Evolutionary conservation across 441 rosid species (phyloP), one percentile per base, ranked within the genome.

Genomic region (Populus hybrid): DNA sequence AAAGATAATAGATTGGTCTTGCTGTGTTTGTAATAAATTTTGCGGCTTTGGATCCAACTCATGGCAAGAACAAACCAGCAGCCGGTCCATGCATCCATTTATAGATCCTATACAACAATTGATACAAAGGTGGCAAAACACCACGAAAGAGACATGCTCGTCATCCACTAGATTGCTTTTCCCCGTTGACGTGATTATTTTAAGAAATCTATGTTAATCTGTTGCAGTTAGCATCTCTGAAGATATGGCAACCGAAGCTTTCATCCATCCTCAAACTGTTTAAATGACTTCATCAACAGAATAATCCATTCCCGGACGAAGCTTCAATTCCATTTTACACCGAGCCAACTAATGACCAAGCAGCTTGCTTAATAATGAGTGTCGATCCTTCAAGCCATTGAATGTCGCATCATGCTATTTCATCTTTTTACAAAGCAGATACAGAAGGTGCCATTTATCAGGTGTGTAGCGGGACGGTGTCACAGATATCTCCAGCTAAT

Each of bases 251-350:
- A n/a, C 10, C 59, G 71, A 7, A 16, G 70, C 57, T 36, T 67
- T 34, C 70, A 67, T 18, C 26, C 26, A 24, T 72, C 68, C 38
- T 67, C 18, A 57, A 16, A 38, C 32, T 10, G 32, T 12, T 64
- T 5, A 0, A 75, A 8, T 36, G 10, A 11, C 24, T 38, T 14
- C 63, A 24, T 66, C 57, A 70, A 76, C 64, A 72, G 11, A 16
- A 23, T 30, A 53, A 36, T 63, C 28, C 23, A 57, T 50, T 67
- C 76, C 73, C 35, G 1, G 16, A 34, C 69, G 65, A 61, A 63
- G 73, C 67, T 63, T 50, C 36, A 36, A 53, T 40, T 71, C 63
- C 69, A 70, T 77, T 46, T 20, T 24, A 69, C 50, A 50, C 35
- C 57, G 32, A 67, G 70, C 38, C 72, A 69, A 35, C 20, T 72